A percentile compares a stretch with the other conserved stretches of the same genome.
Evolutionary conservation across 805 yeast genomes (phyloP).

Genomic region (Wickerhamomyces bovis): DNA sequence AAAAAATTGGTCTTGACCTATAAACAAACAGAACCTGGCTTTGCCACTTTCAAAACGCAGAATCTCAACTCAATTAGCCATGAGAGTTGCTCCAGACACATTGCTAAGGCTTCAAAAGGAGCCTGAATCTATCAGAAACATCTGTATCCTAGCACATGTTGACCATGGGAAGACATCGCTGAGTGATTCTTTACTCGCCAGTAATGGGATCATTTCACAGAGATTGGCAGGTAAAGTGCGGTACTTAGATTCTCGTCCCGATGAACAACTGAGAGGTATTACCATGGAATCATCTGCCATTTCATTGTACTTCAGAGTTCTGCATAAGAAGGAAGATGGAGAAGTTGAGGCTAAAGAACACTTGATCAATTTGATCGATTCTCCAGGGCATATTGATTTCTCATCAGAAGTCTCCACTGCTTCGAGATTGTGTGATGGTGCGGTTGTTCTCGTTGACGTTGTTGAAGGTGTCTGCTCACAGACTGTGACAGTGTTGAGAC

Average conservation of each 20-base stretch:
- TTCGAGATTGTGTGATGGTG: conserved; percentile 94
- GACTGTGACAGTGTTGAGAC: conserved; percentile 89
- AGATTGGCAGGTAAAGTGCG: conserved; percentile 93
- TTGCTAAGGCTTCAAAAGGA: conserved; percentile 62
- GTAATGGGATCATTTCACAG: conserved; percentile 94
- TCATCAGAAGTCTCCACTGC: conserved; percentile 95
- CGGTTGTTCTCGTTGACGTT: conserved; percentile 89
- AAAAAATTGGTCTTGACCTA: background rate
- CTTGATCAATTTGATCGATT: conserved; percentile 86
- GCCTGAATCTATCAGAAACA: conserved; percentile 71
- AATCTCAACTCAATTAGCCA: background rate
- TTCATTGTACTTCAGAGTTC: conserved; percentile 79
- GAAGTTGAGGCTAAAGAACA: conserved; percentile 58
- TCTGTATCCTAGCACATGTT: conserved; percentile 95
- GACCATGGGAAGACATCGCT: conserved; percentile 98
- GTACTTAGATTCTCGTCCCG: conserved; percentile 88
- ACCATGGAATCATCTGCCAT: conserved; percentile 98
- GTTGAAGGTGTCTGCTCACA: conserved; percentile 99
- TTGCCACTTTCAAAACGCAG: background rate
- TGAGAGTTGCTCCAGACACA: conserved; percentile 60
- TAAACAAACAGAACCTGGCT: background rate
- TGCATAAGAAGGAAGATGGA: conserved; percentile 37
- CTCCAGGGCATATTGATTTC: conserved; percentile 99
- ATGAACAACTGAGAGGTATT: conserved; percentile 92
- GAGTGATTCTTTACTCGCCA: conserved; percentile 86